Evolutionary conservation across 2,329 filamentous ascomycete genomes (phyloP).

Genomic region (Diaporthe vexans): DNA sequence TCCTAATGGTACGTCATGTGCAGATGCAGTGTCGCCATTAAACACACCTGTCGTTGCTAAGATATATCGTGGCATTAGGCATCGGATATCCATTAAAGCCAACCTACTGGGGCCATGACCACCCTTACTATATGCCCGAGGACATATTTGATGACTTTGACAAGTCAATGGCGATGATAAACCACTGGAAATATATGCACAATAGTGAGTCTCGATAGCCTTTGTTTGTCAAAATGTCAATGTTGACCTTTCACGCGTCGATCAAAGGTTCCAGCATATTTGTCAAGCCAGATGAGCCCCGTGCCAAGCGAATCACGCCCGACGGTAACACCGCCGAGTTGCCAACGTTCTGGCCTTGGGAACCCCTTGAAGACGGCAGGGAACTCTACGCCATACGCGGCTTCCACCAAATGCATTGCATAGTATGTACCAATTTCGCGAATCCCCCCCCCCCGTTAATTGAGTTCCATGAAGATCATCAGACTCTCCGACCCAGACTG

Average conservation of each 20-base stretch:
- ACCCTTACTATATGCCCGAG: slow-evolving; percentile 23
- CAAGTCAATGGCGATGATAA: neutral
- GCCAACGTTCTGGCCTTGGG: slow-evolving; percentile 5
- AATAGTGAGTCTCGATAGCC: neutral
- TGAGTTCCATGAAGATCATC: neutral
- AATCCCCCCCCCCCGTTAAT: no score
- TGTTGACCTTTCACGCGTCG: neutral
- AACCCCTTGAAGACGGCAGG: neutral
- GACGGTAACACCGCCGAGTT: neutral
- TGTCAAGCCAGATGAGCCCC: slow-evolving; percentile 2
- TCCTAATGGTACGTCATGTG: slow-evolving; percentile 1
- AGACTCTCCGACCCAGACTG: neutral
- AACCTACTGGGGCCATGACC: slow-evolving; percentile 10
- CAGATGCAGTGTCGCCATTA: neutral
- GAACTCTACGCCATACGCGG: slow-evolving; percentile 10
- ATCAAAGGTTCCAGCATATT: slow-evolving; percentile 20
- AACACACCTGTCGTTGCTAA: neutral
- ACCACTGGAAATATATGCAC: slow-evolving; percentile 4
- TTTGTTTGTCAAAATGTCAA: neutral
- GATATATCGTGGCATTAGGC: slow-evolving; percentile 4
- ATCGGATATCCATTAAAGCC: slow-evolving; percentile 17
- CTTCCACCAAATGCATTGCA: slow-evolving; percentile 30
- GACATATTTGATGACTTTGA: slow-evolving; percentile 18
- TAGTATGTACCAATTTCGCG: neutral
- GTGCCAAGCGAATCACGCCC: slow-evolving; percentile 15